Percentiles rank a stretch among this genome's conserved stretches.
Evolutionary conservation across 1,284 basidiomycete genomes (phyloP).

Genomic region (Termitomyces sp.): DNA sequence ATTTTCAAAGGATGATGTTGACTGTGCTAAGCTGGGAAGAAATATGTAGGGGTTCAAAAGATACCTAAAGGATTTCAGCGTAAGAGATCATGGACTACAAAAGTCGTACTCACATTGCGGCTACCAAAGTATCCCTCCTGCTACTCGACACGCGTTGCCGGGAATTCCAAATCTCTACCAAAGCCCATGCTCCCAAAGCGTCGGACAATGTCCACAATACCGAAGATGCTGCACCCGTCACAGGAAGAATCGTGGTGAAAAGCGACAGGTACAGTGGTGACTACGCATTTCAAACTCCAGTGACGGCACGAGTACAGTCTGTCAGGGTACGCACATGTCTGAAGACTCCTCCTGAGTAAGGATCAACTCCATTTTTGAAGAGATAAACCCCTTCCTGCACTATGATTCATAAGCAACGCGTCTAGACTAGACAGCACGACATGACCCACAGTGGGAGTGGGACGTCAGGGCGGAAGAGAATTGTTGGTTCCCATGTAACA

Average conservation of each 20-base stretch:
- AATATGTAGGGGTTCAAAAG: constrained; percentile 87
- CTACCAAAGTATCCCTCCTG: constrained; percentile 52
- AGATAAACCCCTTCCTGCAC: constrained; percentile 87
- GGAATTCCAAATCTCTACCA: constrained; percentile 64
- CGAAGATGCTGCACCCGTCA: constrained; percentile 42
- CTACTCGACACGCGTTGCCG: constrained; percentile 44
- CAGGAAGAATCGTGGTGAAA: constrained; percentile 66
- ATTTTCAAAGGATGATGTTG: constrained; percentile 80
- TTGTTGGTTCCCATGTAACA: constrained; percentile 63
- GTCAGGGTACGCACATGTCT: constrained; percentile 63
- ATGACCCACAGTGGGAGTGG: constrained; percentile 41
- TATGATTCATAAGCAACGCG: constrained; percentile 26
- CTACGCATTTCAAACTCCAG: constrained; percentile 34
- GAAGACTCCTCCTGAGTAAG: constrained; percentile 82
- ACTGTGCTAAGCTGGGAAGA: constrained; percentile 73
- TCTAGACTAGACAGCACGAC: not conserved
- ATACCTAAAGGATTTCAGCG: constrained; percentile 46
- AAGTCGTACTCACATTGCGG: constrained; percentile 48
- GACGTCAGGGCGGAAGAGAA: constrained; percentile 81
- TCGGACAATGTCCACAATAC: constrained; percentile 73
- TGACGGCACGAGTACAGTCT: constrained; percentile 7
- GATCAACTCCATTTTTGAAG: constrained; percentile 66
- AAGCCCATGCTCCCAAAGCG: constrained; percentile 56
- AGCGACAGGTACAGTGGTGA: constrained; percentile 78
- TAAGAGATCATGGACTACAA: not conserved